Base-by-base conservation (phyloP, 2,329 filamentous ascomycete species). In the Apiospora koreana region DNA sequence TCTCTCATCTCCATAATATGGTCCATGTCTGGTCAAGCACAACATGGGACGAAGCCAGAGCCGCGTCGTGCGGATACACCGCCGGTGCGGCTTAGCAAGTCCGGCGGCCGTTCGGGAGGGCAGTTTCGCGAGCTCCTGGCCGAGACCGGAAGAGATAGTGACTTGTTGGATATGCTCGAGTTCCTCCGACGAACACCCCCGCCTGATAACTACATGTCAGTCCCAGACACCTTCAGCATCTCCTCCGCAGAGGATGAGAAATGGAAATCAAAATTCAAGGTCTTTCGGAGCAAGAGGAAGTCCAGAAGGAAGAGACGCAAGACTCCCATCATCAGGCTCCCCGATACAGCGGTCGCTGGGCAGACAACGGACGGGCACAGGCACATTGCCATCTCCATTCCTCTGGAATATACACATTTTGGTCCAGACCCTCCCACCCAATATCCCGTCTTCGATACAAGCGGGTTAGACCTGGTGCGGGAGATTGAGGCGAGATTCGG, bases 361-460 rank as follows among this genome's bases (percentile, higher is more conserved):
- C 85, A 79, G 45, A 90, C 87, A 0, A 85, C 78, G 8, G 84
- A 81, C 2, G 88, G 88, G 1, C 82, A 88, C 75, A 83, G 86
- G 5, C 86, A 90, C 74, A 89, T 91, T 72, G 87, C 88, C 70
- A 90, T 90, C 68, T 89, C 88, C 0, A 89, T 90, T 62, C 88
- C 88, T 1, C 71, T 85, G 16, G 83, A 88, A 72, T 80, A 87
- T 70, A 84, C 83, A 6, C 83, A 86, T 28, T 78, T 85, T 58
- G 81, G 80, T 2, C 73, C 38, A 6, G 28, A 68, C 46, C 28
- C 74, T 35, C 69, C 72, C 35, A 74, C 76, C 46, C 77, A 77
- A 65, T 74, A 77, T 38, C 73, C 75, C 16, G 68, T 72, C 46
- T 72, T 74, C 67, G 70, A 73, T 35, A 71, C 73, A 1, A 64